These are phyloP conservation scores for Thalassiosira mediterranea DNA, from an alignment of 352 stramenopile species.

Conservation along the genomic window DNA sequence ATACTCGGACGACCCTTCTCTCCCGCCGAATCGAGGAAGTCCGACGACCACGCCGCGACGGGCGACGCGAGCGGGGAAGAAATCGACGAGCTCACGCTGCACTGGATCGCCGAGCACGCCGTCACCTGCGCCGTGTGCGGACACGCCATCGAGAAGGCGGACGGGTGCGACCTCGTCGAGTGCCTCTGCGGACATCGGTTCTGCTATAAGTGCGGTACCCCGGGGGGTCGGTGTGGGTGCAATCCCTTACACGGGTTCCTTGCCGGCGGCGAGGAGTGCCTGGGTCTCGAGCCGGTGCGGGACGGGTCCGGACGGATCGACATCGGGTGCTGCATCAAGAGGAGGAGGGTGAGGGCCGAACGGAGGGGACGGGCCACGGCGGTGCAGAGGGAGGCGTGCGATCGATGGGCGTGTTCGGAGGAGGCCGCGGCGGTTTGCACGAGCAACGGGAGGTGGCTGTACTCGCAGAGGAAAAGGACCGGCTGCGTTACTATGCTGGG, in stretches of 20 bases:
- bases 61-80: constrained; percentile 1
- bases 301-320: constrained; percentile 6
- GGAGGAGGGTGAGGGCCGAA: constrained; percentile 2
- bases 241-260: constrained; percentile 20
- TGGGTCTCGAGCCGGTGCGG: constrained; percentile 3
- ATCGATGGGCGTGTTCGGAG: not conserved
- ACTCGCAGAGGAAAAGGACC: not conserved
- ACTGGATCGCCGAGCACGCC: constrained; percentile 35
- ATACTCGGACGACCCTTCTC: constrained; percentile 22
- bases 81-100: constrained; percentile 39
- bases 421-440: too few relatives aligned
- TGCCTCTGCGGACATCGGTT: constrained; percentile 37
- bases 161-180: constrained; percentile 32
- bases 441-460: too few relatives aligned
- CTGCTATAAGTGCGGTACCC: constrained; percentile 22
- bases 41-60: too few relatives aligned
- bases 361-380: not conserved
- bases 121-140: constrained; percentile 15
- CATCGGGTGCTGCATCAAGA: constrained; percentile 16
- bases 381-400: not conserved
- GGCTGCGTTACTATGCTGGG: not conserved
- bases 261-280: not conserved
- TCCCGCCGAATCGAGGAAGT: not conserved
- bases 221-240: constrained; percentile 18
- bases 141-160: constrained; percentile 22